Evolutionary conservation across 2,329 filamentous ascomycete genomes (phyloP), one percentile per base, ranked within the genome.

Genomic region (Paramyrothecium sp.): DNA sequence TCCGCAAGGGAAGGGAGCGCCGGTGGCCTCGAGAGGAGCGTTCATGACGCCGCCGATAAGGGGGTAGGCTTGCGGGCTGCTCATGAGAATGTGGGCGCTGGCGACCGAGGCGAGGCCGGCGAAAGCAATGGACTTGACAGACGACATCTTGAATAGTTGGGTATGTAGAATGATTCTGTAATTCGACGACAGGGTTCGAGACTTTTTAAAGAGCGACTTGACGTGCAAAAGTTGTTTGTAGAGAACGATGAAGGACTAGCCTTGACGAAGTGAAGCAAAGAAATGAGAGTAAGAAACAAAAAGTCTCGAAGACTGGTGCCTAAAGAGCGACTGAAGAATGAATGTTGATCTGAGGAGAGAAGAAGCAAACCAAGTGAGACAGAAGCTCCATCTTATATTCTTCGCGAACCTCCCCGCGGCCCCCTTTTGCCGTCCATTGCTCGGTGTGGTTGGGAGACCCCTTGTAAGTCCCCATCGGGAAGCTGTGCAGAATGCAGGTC

Each of bases 61-160:
- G 17, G 72, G 66, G 59, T 85, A 93, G 0, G 92, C 91, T 3
- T 78, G 69, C 0, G 95, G 94, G 10, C 76, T 79, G 54, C 67
- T 75, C 80, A 98, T 88, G 46, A 83, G 76, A 81, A 97, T 89
- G 73, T 98, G 95, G 49, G 89, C 91, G 52, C 84, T 82, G 65
- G 81, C 84, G 55, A 84, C 64, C 59, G 85, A 75, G 64, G 82
- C 80, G 67, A 92, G 71, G 69, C 85, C 81, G 82, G 49, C 78
- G 57, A 54, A 44, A 19, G 38, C n/a, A 19, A 44, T 19, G n/a
- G 38, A 44, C 38, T 44, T 44, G 38, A 19, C n/a, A 54, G 76
- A 69, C 82, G 76, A 69, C 82, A 84, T 84, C 67, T 73, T 84
- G 76, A 79, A 53, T 54, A 59, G 38, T 44, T 44, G 38, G 38